Percentiles rank a stretch among this genome's conserved stretches.
Conservation (phyloP, 768 basidiomycete species). For the Rubroboletus satanas region DNA sequence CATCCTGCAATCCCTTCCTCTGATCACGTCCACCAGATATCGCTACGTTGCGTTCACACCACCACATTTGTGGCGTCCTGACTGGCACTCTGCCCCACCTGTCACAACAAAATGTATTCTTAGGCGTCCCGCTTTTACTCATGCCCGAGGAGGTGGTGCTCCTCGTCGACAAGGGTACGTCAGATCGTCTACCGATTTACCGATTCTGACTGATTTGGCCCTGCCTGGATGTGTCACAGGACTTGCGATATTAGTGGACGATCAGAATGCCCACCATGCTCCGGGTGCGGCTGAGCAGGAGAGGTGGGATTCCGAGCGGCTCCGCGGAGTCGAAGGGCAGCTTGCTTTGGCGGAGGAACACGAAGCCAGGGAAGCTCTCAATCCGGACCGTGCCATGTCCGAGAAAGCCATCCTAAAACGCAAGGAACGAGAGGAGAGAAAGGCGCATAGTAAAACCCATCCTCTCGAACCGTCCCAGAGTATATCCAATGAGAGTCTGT, state of each 20-base stretch:
- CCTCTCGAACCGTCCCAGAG: conserved; percentile 1
- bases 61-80: conserved; percentile 81
- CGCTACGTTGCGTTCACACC: conserved; percentile 69
- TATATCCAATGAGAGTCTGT: conserved; percentile 7
- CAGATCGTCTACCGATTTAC: too few relatives aligned
- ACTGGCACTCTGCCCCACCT: conserved; percentile 91
- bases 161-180: conserved; percentile 73
- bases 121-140: conserved; percentile 86
- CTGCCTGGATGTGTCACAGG: conserved; percentile 41
- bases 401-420: conserved; percentile 70
- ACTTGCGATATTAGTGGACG: conserved; percentile 73
- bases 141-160: conserved; percentile 91
- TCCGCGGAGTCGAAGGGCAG: conserved; percentile 46
- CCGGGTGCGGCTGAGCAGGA: conserved; percentile 47
- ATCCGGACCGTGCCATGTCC: conserved; percentile 42
- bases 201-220: not conserved
- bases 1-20: not conserved
- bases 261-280: conserved; percentile 52
- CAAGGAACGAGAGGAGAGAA: conserved; percentile 58
- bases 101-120: conserved; percentile 93
- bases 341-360: conserved; percentile 47
- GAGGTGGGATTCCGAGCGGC: conserved; percentile 50
- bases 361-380: conserved; percentile 42
- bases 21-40: conserved; percentile 53
- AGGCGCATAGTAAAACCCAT: conserved; percentile 17